Conservation (phyloP, 2,329 filamentous ascomycete species). For the Botryotinia convoluta region DNA sequence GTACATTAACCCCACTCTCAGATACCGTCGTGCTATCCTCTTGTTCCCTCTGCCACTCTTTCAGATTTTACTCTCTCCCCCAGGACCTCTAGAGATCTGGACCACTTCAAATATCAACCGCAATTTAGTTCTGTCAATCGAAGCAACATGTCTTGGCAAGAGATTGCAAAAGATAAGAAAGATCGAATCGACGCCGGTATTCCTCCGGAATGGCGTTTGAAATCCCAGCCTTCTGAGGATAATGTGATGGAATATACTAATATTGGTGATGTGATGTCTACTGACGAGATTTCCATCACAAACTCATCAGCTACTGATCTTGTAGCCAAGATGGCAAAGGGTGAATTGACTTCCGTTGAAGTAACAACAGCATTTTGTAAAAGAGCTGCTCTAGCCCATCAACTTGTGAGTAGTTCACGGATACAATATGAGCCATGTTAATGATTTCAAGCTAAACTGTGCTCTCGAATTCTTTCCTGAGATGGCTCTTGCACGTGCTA, state of each 20-base stretch:
- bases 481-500: constrained; percentile 46
- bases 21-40: neutral
- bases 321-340: constrained; percentile 29
- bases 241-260: constrained; percentile 47
- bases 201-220: constrained; percentile 53
- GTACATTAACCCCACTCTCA: neutral
- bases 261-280: constrained; percentile 30
- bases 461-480: constrained; percentile 49
- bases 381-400: constrained; percentile 48
- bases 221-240: constrained; percentile 54
- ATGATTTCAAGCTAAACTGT: constrained; percentile 36
- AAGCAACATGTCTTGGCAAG: constrained; percentile 45
- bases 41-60: neutral
- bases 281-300: constrained; percentile 47
- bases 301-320: constrained; percentile 32
- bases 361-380: constrained; percentile 49
- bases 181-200: constrained; percentile 53
- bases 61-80: neutral
- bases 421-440: neutral
- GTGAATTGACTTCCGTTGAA: constrained; percentile 36
- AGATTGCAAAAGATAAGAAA: constrained; percentile 51
- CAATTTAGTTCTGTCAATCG: neutral
- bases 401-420: constrained; percentile 37
- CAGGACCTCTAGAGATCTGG: neutral
- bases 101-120: neutral